Evolutionary conservation across 2,329 filamentous ascomycete species (phyloP), one percentile per base, ranked within the genome.

Genomic region (Diaporthe caulivora): DNA sequence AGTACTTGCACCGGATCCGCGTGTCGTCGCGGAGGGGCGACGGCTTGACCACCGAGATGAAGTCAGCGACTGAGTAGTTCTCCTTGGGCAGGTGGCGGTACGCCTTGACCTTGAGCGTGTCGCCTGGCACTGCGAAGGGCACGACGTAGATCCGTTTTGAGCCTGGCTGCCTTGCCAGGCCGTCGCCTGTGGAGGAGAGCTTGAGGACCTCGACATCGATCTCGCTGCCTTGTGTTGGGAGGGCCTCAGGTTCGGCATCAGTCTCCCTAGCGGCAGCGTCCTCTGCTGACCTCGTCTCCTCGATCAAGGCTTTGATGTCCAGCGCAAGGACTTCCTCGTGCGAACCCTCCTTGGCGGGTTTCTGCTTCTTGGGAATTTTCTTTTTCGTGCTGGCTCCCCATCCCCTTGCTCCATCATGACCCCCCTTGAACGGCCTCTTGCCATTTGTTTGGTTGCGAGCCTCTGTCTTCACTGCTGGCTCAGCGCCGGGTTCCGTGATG

Each of bases 181-280:
- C 97, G 78, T 98, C 97, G 70, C 97, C 97, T 0, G 94, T 98
- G 0, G 96, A 98, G 0, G 96, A 97, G 44, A 98, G 87, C 77
- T 94, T 91, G 9, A 91, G 83, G 73, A 98, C 92, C n/a, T 93
- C 91, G 53, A 98, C 90, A 70, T 98, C 92, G 53, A 97, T 90
- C 81, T 97, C 94, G 8, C 91, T 89, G 74, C 93, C 93, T 51
- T 87, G 86, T 76, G 92, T 89, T 1, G 94, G 93, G 2, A 95
- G 83, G 1, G 54, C 72, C 17, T 69, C 74, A 21, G 64, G 72
- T 34, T 21, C 34, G 4, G 76, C 76, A 1, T 80, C 79, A 4
- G 76, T 78, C 8, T 77, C 75, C 5, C 81, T 80, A 9, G 81
- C 79, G 49, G 76, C 76, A 18, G 79, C 76, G 31, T 77, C 76